Percentiles rank a stretch among this genome's conserved stretches.
phyloP scores from a whole-genome alignment of 2,329 filamentous ascomycete genomes.

The Botrytis hyacinthi region DNA sequence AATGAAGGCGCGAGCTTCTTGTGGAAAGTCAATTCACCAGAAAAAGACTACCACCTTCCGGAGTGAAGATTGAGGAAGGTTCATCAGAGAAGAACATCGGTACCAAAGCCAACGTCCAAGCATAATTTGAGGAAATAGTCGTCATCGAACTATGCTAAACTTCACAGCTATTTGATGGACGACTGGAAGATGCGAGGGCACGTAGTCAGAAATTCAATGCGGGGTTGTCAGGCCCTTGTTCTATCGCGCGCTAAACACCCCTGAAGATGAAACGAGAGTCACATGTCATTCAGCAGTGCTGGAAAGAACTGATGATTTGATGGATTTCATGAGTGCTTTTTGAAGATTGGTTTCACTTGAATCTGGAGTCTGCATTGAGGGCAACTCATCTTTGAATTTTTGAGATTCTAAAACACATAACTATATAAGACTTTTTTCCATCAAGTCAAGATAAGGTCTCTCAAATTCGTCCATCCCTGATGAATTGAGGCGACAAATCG shows the following conservation, averaged over 20 bases:
- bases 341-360: neutral
- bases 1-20: neutral
- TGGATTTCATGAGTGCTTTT: neutral
- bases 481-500: no score
- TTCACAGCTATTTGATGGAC: neutral
- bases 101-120: neutral
- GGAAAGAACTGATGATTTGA: neutral
- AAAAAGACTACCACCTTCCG: neutral
- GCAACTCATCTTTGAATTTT: neutral
- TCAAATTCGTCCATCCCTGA: neutral
- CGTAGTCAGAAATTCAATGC: neutral
- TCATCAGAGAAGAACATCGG: neutral
- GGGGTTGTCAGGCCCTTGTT: neutral
- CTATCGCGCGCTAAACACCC: neutral
- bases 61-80: neutral
- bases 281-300: neutral
- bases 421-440: neutral
- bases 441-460: neutral
- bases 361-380: neutral
- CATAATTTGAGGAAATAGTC: neutral
- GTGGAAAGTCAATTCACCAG: neutral
- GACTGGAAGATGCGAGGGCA: neutral
- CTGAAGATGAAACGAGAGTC: neutral
- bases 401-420: neutral
- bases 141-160: neutral